Percentiles rank a stretch among this genome's conserved stretches.
Evolutionary conservation across 75 land plant genomes (phyloP).

Genomic region (Cupressus sempervirens): DNA sequence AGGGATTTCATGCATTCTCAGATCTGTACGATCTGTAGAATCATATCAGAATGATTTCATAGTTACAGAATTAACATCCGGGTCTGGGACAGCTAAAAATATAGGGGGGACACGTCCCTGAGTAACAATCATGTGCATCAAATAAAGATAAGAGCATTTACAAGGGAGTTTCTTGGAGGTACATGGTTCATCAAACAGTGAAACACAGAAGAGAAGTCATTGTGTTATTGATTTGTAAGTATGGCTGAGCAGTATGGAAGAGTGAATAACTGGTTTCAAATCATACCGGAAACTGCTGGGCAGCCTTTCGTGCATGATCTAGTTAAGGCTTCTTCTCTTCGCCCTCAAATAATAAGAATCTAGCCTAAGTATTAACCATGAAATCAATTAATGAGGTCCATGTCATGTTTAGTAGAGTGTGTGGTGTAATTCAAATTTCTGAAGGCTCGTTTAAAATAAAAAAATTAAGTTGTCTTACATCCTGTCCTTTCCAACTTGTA

Average conservation of each 20-base stretch:
- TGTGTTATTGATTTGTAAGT: background rate
- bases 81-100: too few relatives aligned
- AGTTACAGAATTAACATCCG: too few relatives aligned
- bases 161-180: background rate
- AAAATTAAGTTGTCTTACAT: background rate
- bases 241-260: background rate
- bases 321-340: background rate
- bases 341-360: background rate
- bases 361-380: background rate
- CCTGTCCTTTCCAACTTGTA: background rate
- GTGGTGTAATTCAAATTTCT: background rate
- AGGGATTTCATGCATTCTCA: too few relatives aligned
- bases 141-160: background rate
- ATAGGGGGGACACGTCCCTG: too few relatives aligned
- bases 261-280: background rate
- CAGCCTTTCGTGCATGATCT: background rate
- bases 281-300: background rate
- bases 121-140: too few relatives aligned
- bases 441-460: background rate
- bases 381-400: background rate
- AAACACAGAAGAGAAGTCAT: background rate
- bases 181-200: background rate
- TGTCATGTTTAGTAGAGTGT: background rate
- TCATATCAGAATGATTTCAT: too few relatives aligned
- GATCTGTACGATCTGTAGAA: too few relatives aligned